Base-by-base conservation (phyloP, 441 rosid genomes). In the Mallotus japonicus region DNA sequence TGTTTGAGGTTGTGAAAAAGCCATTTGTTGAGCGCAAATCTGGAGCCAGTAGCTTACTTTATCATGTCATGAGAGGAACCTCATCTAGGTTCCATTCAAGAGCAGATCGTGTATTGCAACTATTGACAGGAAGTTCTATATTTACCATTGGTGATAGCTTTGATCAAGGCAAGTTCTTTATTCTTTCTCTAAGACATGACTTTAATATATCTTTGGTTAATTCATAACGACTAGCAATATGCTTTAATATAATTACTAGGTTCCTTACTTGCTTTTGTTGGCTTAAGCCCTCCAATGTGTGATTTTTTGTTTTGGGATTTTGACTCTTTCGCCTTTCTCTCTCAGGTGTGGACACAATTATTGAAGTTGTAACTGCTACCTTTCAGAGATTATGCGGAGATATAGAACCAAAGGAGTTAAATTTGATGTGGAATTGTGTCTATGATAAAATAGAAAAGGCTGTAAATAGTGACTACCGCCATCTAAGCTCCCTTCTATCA, bases 11-110 rank as follows among this genome's bases (percentile, higher is more conserved):
- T 74, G 85, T 71, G 72, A 87, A 83, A 74, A 79, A 87, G 74
- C 91, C 88, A n/a, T 68, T 79, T 73, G 74, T 71, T 72, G 42
- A 59, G 49, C 84, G 90, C 59, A 89, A 84, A 77, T 78, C 82
- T 78, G 98, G 94, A 50, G 94, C 72, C 44, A 83, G 85, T 88
- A 81, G 90, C 73, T 78, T 96, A 56, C 83, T 96, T 75, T 87
- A 79, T 80, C 79, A 90, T 87, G 83, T 79, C 72, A 87, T 90
- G 92, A 87, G 82, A 74, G 96, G 93, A 80, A 83, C 84, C 62
- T 78, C 82, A 55, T 81, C 84, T 62, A 85, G 81, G 76, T 83
- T 92, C 72, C 97, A 93, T 80, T 93, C 98, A 69, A 88, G 81
- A 81, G 97, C 95, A 62, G 85, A 81, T 73, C 74, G 77, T 56